phyloP scores from a whole-genome alignment of 2,329 filamentous ascomycete genomes.

The Penicillium vulpinum region DNA sequence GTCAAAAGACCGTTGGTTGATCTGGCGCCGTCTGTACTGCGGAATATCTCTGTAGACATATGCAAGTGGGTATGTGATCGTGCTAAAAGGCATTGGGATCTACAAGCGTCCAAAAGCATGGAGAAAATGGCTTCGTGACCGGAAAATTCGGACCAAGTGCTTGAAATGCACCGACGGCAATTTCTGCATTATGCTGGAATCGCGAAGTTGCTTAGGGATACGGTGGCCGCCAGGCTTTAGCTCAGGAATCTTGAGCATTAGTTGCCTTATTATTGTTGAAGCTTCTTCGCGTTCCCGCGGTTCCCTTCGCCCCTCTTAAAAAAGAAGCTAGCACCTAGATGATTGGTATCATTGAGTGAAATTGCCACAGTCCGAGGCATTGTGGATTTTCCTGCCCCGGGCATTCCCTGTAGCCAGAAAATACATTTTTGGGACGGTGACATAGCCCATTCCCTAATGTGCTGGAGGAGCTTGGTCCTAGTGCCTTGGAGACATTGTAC shows the following conservation, averaged over 20 bases:
- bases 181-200: too few species aligned
- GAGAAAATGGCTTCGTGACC: too few species aligned
- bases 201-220: too few species aligned
- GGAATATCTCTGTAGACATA: too few species aligned
- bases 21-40: too few species aligned
- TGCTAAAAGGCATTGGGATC: too few species aligned
- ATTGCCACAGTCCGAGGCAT: constrained; percentile 38
- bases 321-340: constrained; percentile 46
- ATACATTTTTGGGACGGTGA: constrained; percentile 23
- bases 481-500: constrained; percentile 29
- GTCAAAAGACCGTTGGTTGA: too few species aligned
- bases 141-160: too few species aligned
- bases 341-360: constrained; percentile 13
- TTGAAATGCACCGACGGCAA: too few species aligned
- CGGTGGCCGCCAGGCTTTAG: constrained; percentile 23
- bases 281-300: constrained; percentile 30
- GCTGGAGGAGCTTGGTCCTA: constrained; percentile 21
- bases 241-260: constrained; percentile 34
- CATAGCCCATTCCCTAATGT: constrained; percentile 28
- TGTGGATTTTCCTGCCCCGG: constrained; percentile 34
- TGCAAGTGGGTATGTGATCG: too few species aligned
- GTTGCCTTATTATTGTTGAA: constrained; percentile 24
- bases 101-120: too few species aligned
- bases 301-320: constrained; percentile 48
- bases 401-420: constrained; percentile 43